Base-by-base conservation (phyloP, 1,284 basidiomycete genomes). In the Cryptococcus sp. region DNA sequence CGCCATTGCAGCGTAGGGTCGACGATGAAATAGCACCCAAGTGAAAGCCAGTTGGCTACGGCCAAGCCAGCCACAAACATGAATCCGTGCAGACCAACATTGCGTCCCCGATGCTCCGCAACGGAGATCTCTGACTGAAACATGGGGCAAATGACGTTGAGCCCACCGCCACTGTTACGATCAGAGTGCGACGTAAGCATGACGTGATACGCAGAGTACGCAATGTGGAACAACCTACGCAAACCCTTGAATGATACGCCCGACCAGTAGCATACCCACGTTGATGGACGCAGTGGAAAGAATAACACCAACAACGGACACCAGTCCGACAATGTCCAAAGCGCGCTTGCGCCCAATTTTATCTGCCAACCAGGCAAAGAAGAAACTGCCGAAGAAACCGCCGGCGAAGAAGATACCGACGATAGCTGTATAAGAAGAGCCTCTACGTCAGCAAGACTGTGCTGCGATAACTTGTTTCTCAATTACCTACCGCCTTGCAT, bases 251-350 rank as follows among this genome's bases (percentile, higher is more conserved):
- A 68, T 58, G 50, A 58, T 50, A 59, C 86, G 84, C 10, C 87
- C 87, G 46, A 83, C 76, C 19, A 87, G 80, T 65, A 89, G 79
- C 59, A 83, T 84, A 0, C 81, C 81, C 40, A 84, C 80, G 66
- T 85, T 85, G 46, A 79, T 78, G 3, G 85, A 84, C 15, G 83
- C 85, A 10, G 82, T 65, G 72, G 87, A 85, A 81, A 87, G 81
- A 1, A 84, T 80, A 41, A 83, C 84, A 46, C 85, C 69, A 22
- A 72, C 47, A 5, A 63, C 34, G 10, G 63, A 63, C 38, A 73
- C 64, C n/a, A 65, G 13, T 26, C 59, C 52, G 26, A 53, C 39
- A 15, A 52, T 22, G n/a, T 48, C 34, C 16, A 58, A 22, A 20
- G 51, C 51, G n/a, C 51, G 50, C 38, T 48, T 48, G 46, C 56